Percentiles rank a stretch among this genome's conserved stretches.
Conservation (phyloP, 1,284 basidiomycete genomes). For the Ceratobasidium sp. region DNA sequence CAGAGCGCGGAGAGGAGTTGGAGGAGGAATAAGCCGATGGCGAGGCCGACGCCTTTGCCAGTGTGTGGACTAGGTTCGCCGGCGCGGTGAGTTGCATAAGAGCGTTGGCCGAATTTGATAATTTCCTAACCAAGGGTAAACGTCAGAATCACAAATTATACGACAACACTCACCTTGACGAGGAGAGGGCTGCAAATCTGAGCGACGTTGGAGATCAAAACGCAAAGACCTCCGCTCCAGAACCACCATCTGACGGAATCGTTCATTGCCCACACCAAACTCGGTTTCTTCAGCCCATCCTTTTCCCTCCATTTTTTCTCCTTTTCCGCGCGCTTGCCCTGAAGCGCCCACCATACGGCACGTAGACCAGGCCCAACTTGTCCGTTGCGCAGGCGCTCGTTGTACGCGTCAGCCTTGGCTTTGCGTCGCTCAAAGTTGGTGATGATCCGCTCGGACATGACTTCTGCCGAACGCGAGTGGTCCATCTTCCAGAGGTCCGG, state of each 20-base stretch:
- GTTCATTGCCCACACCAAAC: slow-evolving; percentile 80
- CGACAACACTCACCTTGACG: slow-evolving; percentile 67
- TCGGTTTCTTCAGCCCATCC: slow-evolving; percentile 74
- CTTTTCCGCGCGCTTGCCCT: slow-evolving; percentile 65
- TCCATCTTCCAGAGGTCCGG: slow-evolving; percentile 89
- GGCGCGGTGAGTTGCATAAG: slow-evolving; percentile 68
- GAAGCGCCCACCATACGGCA: slow-evolving; percentile 73
- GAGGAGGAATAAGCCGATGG: slow-evolving; percentile 77
- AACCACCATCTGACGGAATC: slow-evolving; percentile 87
- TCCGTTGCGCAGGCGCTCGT: slow-evolving; percentile 72
- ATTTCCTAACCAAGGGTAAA: slow-evolving; percentile 65
- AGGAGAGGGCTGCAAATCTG: slow-evolving; percentile 82
- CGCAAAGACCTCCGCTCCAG: slow-evolving; percentile 84
- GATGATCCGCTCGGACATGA: slow-evolving; percentile 74
- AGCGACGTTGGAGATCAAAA: slow-evolving; percentile 78
- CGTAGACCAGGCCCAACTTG: slow-evolving; percentile 70
- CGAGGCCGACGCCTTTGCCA: slow-evolving; percentile 81
- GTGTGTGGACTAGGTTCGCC: slow-evolving; percentile 68
- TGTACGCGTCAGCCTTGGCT: slow-evolving; percentile 75
- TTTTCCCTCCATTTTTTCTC: slow-evolving; percentile 75
- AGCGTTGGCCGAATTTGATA: slow-evolving; percentile 79
- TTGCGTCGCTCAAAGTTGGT: slow-evolving; percentile 74
- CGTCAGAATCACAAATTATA: slow-evolving; percentile 8
- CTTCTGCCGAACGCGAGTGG: slow-evolving; percentile 68
- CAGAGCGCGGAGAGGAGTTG: slow-evolving; percentile 78